These are phyloP conservation scores for Carallia pectinifolia DNA, from an alignment of 345 rosid species.

Conservation along the genomic window DNA sequence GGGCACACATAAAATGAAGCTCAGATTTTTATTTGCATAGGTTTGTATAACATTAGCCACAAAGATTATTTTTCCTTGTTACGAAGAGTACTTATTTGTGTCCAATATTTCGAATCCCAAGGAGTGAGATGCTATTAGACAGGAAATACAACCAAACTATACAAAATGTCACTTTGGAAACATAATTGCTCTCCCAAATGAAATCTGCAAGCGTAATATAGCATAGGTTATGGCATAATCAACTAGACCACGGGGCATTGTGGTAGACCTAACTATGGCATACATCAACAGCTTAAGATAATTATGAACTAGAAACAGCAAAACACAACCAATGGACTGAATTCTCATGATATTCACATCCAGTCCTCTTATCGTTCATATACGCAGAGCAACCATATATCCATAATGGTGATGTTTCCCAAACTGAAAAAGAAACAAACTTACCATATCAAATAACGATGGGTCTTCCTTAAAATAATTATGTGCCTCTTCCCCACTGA, in stretches of 20 bases:
- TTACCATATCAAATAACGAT: slow-evolving; percentile 74
- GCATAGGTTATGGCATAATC: too few relatives aligned
- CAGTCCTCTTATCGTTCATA: not conserved
- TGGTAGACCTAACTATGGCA: too few relatives aligned
- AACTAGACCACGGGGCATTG: too few relatives aligned
- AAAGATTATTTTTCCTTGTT: not conserved
- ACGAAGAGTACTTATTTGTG: not conserved
- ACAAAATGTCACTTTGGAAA: too few relatives aligned
- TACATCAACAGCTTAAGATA: too few relatives aligned
- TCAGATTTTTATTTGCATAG: too few relatives aligned
- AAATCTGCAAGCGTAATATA: too few relatives aligned
- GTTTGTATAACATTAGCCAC: too few relatives aligned
- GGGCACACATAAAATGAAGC: not conserved
- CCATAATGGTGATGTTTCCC: not conserved
- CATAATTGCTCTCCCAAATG: too few relatives aligned
- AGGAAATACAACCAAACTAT: too few relatives aligned
- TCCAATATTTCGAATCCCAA: not conserved
- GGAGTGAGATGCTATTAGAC: too few relatives aligned
- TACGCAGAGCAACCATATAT: not conserved
- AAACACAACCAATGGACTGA: not conserved
- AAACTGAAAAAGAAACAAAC: slow-evolving; percentile 8
- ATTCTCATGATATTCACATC: not conserved
- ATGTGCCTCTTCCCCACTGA: slow-evolving; percentile 83
- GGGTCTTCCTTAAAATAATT: slow-evolving; percentile 79
- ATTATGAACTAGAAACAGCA: not conserved